These are phyloP conservation scores for Brettanomyces nanus DNA, from an alignment of 805 yeast species.

Conservation along the genomic window DNA sequence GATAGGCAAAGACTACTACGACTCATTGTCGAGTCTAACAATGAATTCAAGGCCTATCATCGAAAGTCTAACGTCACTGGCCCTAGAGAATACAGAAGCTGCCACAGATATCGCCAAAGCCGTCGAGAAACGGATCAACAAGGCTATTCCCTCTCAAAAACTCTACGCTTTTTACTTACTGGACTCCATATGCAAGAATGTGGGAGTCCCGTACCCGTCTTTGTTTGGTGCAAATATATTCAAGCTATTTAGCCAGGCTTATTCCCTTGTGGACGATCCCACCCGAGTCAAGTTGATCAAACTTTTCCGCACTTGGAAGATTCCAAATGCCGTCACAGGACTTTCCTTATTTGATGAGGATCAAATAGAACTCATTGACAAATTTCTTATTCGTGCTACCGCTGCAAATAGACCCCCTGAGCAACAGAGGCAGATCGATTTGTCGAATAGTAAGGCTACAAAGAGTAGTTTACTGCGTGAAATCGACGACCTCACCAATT, in stretches of 20 bases:
- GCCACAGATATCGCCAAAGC: slow-evolving; percentile 75
- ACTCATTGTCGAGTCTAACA: slow-evolving; percentile 67
- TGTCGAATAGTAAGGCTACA: slow-evolving; percentile 2
- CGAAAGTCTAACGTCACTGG: slow-evolving; percentile 72
- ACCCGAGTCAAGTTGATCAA: slow-evolving; percentile 66
- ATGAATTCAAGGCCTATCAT: slow-evolving; percentile 89
- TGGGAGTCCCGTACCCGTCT: slow-evolving; percentile 84
- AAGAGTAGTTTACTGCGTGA: slow-evolving; percentile 21
- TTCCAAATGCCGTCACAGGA: slow-evolving; percentile 51
- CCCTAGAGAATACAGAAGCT: slow-evolving; percentile 71
- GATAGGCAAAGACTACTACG: slow-evolving; percentile 56
- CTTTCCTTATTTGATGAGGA: slow-evolving; percentile 65
- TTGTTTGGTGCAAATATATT: slow-evolving; percentile 64
- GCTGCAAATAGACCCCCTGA: slow-evolving; percentile 26
- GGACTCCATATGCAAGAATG: slow-evolving; percentile 86
- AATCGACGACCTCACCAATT: slow-evolving; percentile 31
- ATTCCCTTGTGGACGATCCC: slow-evolving; percentile 69
- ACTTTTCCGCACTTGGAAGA: slow-evolving; percentile 84
- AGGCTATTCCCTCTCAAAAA: slow-evolving; percentile 77
- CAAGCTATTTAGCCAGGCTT: slow-evolving; percentile 66
- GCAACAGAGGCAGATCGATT: slow-evolving; percentile 3
- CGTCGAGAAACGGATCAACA: slow-evolving; percentile 64
- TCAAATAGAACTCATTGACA: slow-evolving; percentile 64
- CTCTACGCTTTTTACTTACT: slow-evolving; percentile 75
- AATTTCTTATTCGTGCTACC: slow-evolving; percentile 57